Conservation (phyloP, 164 flowering plant genomes). For the Magnolia kwangsiensis region DNA sequence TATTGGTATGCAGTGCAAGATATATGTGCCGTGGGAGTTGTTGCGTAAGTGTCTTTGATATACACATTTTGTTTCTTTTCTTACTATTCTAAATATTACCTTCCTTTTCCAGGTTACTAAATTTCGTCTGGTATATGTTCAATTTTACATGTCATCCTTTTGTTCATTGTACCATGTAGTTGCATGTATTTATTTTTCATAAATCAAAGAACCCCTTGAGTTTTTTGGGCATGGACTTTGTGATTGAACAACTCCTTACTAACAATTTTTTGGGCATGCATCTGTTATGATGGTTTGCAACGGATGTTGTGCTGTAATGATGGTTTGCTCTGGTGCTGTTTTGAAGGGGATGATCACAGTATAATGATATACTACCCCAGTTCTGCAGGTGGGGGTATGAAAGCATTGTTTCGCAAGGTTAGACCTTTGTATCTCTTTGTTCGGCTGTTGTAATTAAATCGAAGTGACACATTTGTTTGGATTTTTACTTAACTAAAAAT, state of each 20-base stretch:
- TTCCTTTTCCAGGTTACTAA: not conserved
- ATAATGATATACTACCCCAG: conserved; percentile 99
- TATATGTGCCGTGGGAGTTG: no score
- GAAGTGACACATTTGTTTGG: not conserved
- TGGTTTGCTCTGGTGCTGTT: conserved; percentile 10
- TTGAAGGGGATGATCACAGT: conserved; percentile 90
- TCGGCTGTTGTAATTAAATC: not conserved
- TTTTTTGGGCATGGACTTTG: not conserved
- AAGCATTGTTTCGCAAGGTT: conserved; percentile 95
- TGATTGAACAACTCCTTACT: not conserved
- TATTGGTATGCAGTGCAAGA: no score
- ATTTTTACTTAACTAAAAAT: not conserved
- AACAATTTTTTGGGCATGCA: not conserved
- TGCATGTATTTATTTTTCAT: not conserved
- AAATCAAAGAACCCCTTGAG: not conserved
- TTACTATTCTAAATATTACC: no score
- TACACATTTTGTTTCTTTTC: no score
- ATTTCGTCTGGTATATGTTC: not conserved
- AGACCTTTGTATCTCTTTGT: conserved; percentile 4
- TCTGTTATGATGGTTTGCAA: conserved; percentile 3
- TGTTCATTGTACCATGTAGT: not conserved
- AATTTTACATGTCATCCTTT: not conserved
- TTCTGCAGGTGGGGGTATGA: conserved; percentile 99
- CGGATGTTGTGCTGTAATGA: not conserved
- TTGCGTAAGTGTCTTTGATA: no score